Conservation (phyloP, 1,284 basidiomycete genomes). For the Megacollybia platyphylla region DNA sequence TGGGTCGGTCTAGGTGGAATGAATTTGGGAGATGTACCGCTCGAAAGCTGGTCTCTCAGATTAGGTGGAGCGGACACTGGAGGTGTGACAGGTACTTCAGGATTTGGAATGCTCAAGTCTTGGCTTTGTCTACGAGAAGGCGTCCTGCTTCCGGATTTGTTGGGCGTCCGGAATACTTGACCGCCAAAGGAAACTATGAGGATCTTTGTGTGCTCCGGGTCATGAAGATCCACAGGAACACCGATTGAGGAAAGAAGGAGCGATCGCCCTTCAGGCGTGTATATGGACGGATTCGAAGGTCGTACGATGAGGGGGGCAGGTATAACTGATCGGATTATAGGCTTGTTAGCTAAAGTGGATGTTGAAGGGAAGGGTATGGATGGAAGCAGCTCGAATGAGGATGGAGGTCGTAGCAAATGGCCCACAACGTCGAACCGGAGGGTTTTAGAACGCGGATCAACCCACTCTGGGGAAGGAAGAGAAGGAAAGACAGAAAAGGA, state of each 20-base stretch:
- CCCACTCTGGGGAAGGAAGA: constrained; percentile 54
- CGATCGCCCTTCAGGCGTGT: constrained; percentile 38
- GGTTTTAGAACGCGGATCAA: constrained; percentile 28
- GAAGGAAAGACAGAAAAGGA: constrained; percentile 40
- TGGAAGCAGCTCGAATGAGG: constrained; percentile 17
- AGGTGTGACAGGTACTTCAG: too few relatives aligned
- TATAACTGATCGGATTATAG: constrained; percentile 28
- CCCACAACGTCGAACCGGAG: constrained; percentile 25
- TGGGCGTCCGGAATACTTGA: constrained; percentile 54
- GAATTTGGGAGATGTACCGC: background rate
- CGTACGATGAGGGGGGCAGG: constrained; percentile 59
- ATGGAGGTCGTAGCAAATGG: constrained; percentile 11
- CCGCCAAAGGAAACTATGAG: constrained; percentile 72
- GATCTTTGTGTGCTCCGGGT: constrained; percentile 37
- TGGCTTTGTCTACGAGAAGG: constrained; percentile 13
- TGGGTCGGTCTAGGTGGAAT: background rate
- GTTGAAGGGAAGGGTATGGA: constrained; percentile 22
- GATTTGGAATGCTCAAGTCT: constrained; percentile 1
- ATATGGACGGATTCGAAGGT: constrained; percentile 28
- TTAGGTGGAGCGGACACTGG: background rate
- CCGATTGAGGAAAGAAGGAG: constrained; percentile 43
- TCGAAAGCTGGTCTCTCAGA: background rate
- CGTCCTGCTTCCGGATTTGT: constrained; percentile 23
- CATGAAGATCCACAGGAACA: constrained; percentile 37
- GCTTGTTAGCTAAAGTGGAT: constrained; percentile 8